phyloP scores from a whole-genome alignment of 2,329 filamentous ascomycete genomes.

The Colletotrichum kahawae region DNA sequence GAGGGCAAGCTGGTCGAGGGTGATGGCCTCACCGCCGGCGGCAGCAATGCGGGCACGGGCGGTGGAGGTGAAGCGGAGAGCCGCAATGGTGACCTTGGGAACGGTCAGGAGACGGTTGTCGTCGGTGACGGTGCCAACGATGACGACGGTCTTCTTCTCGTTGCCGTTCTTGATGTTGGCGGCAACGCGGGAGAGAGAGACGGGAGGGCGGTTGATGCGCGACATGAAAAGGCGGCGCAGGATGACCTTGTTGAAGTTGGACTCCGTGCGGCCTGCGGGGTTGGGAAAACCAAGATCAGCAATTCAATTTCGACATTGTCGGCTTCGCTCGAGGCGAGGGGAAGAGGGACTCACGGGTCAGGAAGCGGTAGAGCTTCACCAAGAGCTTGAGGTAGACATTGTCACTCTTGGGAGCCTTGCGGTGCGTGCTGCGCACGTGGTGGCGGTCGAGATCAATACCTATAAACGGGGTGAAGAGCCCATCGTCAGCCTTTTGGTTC shows the following conservation, averaged over 20 bases:
- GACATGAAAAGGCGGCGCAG: constrained; percentile 98
- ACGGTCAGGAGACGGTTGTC: constrained; percentile 92
- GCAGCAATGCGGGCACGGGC: constrained; percentile 92
- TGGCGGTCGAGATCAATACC: constrained; percentile 76
- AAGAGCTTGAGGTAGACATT: constrained; percentile 97
- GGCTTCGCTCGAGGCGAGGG: neutral
- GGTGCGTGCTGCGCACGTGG: constrained; percentile 77
- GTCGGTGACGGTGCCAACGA: constrained; percentile 95
- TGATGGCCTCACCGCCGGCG: constrained; percentile 93
- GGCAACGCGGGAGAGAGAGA: constrained; percentile 91
- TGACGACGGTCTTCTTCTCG: constrained; percentile 86
- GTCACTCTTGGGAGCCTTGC: constrained; percentile 96
- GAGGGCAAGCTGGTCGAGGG: constrained; percentile 95
- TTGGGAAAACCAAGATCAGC: neutral
- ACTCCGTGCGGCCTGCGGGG: constrained; percentile 84
- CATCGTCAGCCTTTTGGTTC: constrained; percentile 67
- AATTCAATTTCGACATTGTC: neutral
- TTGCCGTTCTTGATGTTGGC: constrained; percentile 69
- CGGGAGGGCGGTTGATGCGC: constrained; percentile 95
- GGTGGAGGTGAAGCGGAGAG: constrained; percentile 95
- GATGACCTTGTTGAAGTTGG: constrained; percentile 98
- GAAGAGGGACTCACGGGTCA: constrained; percentile 78
- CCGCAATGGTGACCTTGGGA: constrained; percentile 92
- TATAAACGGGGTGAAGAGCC: constrained; percentile 50
- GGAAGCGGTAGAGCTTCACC: constrained; percentile 98